Conservation (phyloP, 805 yeast species). For the Gaillardinia entomophila region DNA sequence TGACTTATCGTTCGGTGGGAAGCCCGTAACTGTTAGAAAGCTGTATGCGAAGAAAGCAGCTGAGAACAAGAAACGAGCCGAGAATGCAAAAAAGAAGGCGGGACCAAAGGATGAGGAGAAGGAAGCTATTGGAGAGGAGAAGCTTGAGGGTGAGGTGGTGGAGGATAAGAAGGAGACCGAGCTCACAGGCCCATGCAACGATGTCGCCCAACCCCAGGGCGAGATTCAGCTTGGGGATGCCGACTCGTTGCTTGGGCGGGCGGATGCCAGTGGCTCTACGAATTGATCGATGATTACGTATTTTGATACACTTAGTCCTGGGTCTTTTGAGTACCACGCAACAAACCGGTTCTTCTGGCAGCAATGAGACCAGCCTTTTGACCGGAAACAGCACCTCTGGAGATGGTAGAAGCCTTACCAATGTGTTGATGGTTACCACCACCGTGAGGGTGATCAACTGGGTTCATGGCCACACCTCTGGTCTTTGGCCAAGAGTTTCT, state of each 20-base stretch:
- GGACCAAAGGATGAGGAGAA: not conserved
- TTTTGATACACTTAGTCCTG: constrained; percentile 35
- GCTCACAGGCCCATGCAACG: no score
- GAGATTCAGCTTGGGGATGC: not conserved
- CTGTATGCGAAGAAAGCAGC: not conserved
- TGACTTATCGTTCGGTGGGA: not conserved
- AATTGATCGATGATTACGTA: no score
- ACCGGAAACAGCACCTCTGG: constrained; percentile 99
- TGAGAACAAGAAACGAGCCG: not conserved
- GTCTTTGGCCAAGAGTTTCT: constrained; percentile 99
- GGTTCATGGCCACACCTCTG: constrained; percentile 99
- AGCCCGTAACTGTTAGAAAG: not conserved
- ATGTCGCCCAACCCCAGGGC: no score
- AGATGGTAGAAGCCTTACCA: constrained; percentile 99
- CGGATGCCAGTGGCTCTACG: not conserved
- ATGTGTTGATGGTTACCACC: constrained; percentile 99
- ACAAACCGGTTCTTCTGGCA: constrained; percentile 99
- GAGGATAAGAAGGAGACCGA: not conserved
- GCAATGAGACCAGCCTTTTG: constrained; percentile 99
- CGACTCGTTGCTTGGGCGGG: not conserved
- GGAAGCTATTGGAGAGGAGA: not conserved
- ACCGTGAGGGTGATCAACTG: constrained; percentile 99
- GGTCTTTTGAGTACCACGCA: constrained; percentile 98
- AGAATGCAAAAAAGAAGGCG: not conserved
- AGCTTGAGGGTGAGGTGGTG: not conserved